Percentiles rank a stretch among this genome's conserved stretches.
Conservation (phyloP, 2,329 filamentous ascomycete genomes). For the Paramyrothecium sp. region DNA sequence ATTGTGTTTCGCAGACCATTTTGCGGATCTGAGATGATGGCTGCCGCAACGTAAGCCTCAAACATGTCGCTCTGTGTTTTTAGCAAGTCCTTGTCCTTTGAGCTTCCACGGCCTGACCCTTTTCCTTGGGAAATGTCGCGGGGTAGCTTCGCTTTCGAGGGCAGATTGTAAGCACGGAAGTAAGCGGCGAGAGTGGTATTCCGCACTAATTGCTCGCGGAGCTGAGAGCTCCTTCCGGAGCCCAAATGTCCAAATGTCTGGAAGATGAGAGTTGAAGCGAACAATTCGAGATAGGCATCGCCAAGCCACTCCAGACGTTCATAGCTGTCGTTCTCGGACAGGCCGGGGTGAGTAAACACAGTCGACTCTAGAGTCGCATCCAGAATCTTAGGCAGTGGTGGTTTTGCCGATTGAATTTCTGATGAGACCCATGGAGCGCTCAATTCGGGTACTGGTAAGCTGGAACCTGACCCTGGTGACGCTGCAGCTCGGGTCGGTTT, state of each 20-base stretch:
- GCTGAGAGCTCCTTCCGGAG: conserved; percentile 69
- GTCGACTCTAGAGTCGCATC: conserved; percentile 59
- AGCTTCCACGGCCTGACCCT: conserved; percentile 19
- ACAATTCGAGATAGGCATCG: conserved; percentile 79
- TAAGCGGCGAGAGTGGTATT: conserved; percentile 76
- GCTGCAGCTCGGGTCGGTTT: neutral
- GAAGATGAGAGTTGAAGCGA: conserved; percentile 74
- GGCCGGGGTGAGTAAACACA: conserved; percentile 66
- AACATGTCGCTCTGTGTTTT: conserved; percentile 88
- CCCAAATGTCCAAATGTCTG: conserved; percentile 64
- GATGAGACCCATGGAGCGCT: conserved; percentile 45
- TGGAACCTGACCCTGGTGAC: neutral
- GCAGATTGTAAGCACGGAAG: conserved; percentile 68
- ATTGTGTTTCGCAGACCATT: conserved; percentile 61
- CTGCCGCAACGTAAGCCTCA: conserved; percentile 83
- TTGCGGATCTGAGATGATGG: conserved; percentile 65
- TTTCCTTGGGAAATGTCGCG: conserved; percentile 32
- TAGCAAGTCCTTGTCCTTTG: conserved; percentile 50
- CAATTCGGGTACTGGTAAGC: neutral
- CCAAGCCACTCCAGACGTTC: conserved; percentile 87
- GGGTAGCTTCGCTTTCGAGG: conserved; percentile 60
- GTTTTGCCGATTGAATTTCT: conserved; percentile 46
- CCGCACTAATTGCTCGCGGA: conserved; percentile 77
- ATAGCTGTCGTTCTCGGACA: conserved; percentile 48
- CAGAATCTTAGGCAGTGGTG: conserved; percentile 59